Conservation (phyloP, 805 yeast species). For the Candida ipomoeae region DNA sequence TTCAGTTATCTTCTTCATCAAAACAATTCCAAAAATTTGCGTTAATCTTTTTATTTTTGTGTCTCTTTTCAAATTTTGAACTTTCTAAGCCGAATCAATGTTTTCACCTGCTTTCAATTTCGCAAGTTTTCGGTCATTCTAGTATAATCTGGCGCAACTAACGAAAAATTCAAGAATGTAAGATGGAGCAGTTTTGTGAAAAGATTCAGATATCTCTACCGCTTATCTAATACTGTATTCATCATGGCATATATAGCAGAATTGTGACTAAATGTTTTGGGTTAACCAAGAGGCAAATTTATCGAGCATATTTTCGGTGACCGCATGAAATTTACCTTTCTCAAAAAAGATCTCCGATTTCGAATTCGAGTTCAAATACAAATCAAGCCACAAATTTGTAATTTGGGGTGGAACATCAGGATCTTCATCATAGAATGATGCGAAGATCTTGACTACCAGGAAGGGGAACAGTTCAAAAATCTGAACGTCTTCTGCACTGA, state of each 20-base stretch:
- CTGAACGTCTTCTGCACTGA: slow-evolving; percentile 25
- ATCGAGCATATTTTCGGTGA: slow-evolving; percentile 32
- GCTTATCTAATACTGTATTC: neutral
- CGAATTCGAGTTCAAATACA: slow-evolving; percentile 24
- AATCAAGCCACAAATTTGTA: slow-evolving; percentile 29
- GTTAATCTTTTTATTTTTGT: neutral
- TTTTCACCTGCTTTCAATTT: neutral
- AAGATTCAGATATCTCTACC: neutral
- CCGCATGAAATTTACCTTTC: slow-evolving; percentile 31
- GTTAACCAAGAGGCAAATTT: slow-evolving; percentile 30
- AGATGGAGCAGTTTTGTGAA: neutral
- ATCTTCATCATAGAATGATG: slow-evolving; percentile 35
- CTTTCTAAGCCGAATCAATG: neutral
- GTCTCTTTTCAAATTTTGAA: neutral
- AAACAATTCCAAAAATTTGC: neutral
- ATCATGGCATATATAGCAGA: neutral
- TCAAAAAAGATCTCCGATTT: slow-evolving; percentile 26
- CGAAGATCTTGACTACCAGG: slow-evolving; percentile 30
- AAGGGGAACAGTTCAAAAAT: slow-evolving; percentile 35
- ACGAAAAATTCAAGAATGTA: neutral
- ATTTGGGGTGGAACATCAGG: slow-evolving; percentile 34
- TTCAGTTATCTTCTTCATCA: neutral
- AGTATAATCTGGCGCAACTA: no score
- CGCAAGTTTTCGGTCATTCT: neutral
- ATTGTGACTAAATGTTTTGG: neutral